Evolutionary conservation across 1,139 yeast species (phyloP), one percentile per base, ranked within the genome.

Genomic region (Pichia inconspicua): DNA sequence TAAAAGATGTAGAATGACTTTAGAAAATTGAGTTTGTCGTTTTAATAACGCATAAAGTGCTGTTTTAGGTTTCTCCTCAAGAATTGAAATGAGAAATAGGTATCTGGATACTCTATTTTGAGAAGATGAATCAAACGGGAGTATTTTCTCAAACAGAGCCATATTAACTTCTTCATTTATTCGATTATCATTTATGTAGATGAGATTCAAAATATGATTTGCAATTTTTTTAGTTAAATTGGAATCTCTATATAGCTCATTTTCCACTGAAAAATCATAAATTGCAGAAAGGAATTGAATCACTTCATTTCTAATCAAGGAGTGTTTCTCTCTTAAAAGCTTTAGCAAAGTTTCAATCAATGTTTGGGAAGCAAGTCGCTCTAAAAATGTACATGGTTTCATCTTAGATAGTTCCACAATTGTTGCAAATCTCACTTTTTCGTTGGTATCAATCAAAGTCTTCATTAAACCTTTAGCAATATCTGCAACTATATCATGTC

Each of bases 361-460:
- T 2, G 74, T 63, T 22, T 68, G 66, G 50, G 69, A 73, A 47
- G 77, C 71, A 7, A 67, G 59, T 36, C 62, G 64, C 42, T 68
- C 70, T 17, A 44, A 1, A 75, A 70, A 22, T 78, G 62, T 50
- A 14, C 28, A 42, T 11, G 48, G 56, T 40, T 46, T 52, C 27
- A 47, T 34, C 25, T 47, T 47, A 4, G 55, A 39, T 5, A 62
- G 43, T 41, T 59, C 62, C 12, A 55, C 46, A 53, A 89, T 79
- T 0, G 95, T 80, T 1, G 74, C 67, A 31, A 78, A 68, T 53
- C 97, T 73, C 1, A 87, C 95, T 44, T 71, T 74, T 52, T 84
- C 94, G 58, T 86, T 90, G 0, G 82, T 70, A 64, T 90, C 97
- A 41, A 84, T 72, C 25, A 89, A 68, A 40, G 92, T 79, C 57